Evolutionary conservation across 2,329 filamentous ascomycete species (phyloP), one percentile per base, ranked within the genome.

Genomic region (Aurifilum marmelostoma): DNA sequence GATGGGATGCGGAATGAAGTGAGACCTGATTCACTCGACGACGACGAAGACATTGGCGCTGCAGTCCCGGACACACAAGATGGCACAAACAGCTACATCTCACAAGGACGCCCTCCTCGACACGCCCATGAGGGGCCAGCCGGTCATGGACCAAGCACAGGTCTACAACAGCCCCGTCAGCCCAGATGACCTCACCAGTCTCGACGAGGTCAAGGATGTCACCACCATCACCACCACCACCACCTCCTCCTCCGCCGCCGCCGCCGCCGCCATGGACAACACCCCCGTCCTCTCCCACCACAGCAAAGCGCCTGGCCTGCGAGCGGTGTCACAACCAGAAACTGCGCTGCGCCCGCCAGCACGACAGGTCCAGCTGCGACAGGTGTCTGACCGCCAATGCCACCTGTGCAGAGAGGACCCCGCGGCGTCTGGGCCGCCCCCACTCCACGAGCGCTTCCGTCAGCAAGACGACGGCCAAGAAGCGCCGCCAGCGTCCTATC

Each of bases 271-370:
- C 4, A 21, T 41, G 11, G 61, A 63, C 12, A 41, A 50, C 4
- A 1, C 61, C 16, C 39, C 61, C 1, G 34, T 63, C 39, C 3
- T 63, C 61, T 12, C 61, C 61, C 21, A 27, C 59, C 14, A n/a
- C 37, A 29, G 39, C 41, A 3, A 63, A 63, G 41, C 61, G 61
- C 24, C 61, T 63, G 8, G 61, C 61, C 24, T 63, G 61, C 24
- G 61, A 63, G 61, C 61, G 61, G 5, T 63, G 61, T 39, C 61
- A 63, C 11, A 63, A 63, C 61, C 61, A 63, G 41, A 63, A 63
- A 18, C 61, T 63, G 61, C 61, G 61, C 39, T 63, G 61, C 27
- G 39, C 41, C 21, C 61, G 61, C 18, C 61, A 63, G 27, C 41
- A 63, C 12, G 61, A 47, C 61, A 63, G 47, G 61, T 12, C 9